phyloP scores from a whole-genome alignment of 75 land plant genomes.

The Azolla pinnata region DNA sequence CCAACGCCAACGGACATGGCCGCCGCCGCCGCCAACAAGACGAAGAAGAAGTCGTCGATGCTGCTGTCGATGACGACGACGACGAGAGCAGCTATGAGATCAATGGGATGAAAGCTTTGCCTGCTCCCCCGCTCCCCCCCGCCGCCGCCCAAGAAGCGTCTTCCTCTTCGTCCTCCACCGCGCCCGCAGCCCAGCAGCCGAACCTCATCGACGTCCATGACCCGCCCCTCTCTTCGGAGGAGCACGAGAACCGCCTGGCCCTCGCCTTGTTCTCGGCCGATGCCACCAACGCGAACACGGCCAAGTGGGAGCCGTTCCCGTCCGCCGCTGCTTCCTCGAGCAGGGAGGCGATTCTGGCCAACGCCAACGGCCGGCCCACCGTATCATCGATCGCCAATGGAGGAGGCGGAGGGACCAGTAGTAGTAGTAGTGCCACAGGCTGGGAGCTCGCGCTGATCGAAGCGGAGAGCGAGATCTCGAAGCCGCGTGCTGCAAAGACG shows the following conservation, averaged over 20 bases:
- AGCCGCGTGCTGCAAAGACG: slow-evolving; percentile 31
- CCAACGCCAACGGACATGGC: too few species aligned
- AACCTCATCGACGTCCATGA: slow-evolving; percentile 27
- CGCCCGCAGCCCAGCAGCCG: background rate
- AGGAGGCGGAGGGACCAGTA: background rate
- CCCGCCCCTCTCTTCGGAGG: slow-evolving; percentile 11
- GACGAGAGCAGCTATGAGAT: slow-evolving; percentile 1
- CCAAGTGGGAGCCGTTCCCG: too few species aligned
- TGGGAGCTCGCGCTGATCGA: slow-evolving; percentile 92
- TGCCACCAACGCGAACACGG: background rate
- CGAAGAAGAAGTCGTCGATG: too few species aligned
- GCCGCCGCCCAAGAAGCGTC: slow-evolving; percentile 4
- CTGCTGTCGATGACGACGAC: background rate
- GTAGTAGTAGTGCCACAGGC: slow-evolving; percentile 36
- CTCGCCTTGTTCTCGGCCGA: slow-evolving; percentile 54
- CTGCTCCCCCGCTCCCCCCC: slow-evolving; percentile 3
- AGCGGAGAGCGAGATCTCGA: slow-evolving; percentile 57
- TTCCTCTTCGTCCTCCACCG: too few species aligned
- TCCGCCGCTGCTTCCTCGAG: too few species aligned
- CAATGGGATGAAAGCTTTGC: slow-evolving; percentile 6
- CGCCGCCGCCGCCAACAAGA: too few species aligned
- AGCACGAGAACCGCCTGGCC: slow-evolving; percentile 51
- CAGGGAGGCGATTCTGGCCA: too few species aligned
- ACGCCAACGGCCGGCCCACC: too few species aligned
- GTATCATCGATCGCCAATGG: too few species aligned